These are phyloP conservation scores for Thymus quinquecostatus DNA, from an alignment of 257 asterid genomes.

Conservation along the genomic window DNA sequence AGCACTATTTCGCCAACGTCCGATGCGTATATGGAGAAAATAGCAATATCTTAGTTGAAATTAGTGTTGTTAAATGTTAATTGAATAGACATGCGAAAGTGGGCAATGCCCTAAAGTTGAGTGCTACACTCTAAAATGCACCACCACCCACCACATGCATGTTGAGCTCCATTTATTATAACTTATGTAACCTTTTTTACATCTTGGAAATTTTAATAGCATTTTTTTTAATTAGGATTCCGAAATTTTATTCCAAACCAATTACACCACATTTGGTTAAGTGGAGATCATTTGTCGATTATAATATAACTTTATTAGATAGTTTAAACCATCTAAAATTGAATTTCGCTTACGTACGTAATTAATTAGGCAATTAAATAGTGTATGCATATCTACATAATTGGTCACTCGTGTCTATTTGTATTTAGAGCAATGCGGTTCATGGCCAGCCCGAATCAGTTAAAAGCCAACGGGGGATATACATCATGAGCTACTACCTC, in stretches of 20 bases:
- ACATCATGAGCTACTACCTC: no score
- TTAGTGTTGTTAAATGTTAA: neutral
- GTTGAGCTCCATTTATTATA: slow-evolving; percentile 8
- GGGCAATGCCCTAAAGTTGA: slow-evolving; percentile 13
- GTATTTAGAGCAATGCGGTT: no score
- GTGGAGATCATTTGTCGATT: neutral
- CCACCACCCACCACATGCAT: slow-evolving; percentile 23
- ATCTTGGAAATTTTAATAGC: neutral
- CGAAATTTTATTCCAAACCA: neutral
- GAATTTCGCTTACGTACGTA: no score
- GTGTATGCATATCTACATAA: no score
- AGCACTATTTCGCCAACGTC: neutral
- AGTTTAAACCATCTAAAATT: no score
- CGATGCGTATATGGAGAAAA: neutral
- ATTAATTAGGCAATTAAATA: no score
- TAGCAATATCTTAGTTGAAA: neutral
- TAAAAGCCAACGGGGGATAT: no score
- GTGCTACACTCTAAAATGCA: slow-evolving; percentile 36
- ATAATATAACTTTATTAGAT: no score
- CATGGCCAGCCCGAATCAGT: no score
- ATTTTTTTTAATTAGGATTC: neutral
- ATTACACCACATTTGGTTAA: neutral
- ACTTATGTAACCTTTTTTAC: neutral
- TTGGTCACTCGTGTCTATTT: no score
- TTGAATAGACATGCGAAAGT: slow-evolving; percentile 29